Conservation (phyloP, 345 rosid species). For the Gossypium herbaceum region DNA sequence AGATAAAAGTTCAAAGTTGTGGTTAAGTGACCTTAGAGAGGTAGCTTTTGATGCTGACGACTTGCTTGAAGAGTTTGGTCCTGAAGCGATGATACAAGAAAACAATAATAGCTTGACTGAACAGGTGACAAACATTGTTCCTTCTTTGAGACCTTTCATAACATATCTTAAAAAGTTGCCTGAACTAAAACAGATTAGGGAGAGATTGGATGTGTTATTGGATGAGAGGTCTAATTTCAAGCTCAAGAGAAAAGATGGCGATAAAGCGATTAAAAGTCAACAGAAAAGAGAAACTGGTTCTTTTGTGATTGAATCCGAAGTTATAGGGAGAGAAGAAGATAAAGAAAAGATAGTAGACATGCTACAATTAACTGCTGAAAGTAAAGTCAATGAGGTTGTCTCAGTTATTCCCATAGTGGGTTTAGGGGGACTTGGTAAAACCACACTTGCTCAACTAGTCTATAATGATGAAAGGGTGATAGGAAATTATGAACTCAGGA, state of each 20-base stretch:
- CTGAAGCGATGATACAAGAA: neutral
- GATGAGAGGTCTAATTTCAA: neutral
- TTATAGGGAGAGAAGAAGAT: neutral
- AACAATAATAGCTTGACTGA: neutral
- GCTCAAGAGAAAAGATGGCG: neutral
- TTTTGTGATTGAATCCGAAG: constrained; percentile 1
- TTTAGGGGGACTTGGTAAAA: constrained; percentile 25
- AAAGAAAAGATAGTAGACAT: neutral
- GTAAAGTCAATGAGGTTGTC: neutral
- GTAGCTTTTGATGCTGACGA: constrained; percentile 1
- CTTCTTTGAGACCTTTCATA: neutral
- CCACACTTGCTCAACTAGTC: constrained; percentile 21
- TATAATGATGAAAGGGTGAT: constrained; percentile 17
- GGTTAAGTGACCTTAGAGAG: constrained; percentile 1
- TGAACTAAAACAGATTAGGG: neutral
- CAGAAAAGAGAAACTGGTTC: constrained; percentile 3
- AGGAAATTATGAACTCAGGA: constrained; percentile 7
- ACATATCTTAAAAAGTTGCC: neutral
- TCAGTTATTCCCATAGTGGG: constrained; percentile 20
- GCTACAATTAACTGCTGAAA: neutral
- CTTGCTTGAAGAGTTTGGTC: neutral
- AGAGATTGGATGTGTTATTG: constrained; percentile 7
- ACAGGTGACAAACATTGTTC: neutral
- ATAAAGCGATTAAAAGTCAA: neutral
- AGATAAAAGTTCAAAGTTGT: neutral